Percentiles rank a stretch among this genome's conserved stretches.
phyloP scores from a whole-genome alignment of 2,329 filamentous ascomycete species.

The Aspergillus neoniger region DNA sequence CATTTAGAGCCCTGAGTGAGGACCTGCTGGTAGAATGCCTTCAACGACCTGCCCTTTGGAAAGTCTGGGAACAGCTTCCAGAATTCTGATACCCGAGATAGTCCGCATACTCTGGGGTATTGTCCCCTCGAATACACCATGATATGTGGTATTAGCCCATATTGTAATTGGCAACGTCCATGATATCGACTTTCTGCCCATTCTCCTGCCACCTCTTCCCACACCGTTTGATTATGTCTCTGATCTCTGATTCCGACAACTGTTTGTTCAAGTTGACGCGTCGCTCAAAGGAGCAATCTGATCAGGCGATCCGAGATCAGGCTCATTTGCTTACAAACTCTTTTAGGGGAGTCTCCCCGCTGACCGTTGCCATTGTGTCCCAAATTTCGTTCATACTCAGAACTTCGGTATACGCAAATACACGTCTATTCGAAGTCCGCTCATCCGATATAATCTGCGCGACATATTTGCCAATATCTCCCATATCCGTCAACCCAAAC shows the following conservation, averaged over 20 bases:
- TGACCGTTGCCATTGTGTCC: conserved; percentile 43
- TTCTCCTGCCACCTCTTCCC: background rate
- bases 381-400: conserved; percentile 45
- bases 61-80: conserved; percentile 54
- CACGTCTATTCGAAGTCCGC: conserved; percentile 51
- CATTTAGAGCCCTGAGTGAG: background rate
- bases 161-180: background rate
- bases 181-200: background rate
- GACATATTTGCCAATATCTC: conserved; percentile 52
- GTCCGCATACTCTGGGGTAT: conserved; percentile 49
- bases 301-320: too few relatives aligned
- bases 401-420: conserved; percentile 44
- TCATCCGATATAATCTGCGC: conserved; percentile 52
- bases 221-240: background rate
- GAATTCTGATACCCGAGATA: conserved; percentile 53
- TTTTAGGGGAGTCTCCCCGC: conserved; percentile 40
- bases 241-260: background rate
- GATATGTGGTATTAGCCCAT: conserved; percentile 23
- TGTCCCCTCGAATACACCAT: conserved; percentile 50
- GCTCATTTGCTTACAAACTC: too few relatives aligned
- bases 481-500: conserved; percentile 45
- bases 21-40: background rate
- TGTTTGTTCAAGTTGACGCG: too few relatives aligned
- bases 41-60: background rate
- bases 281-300: too few relatives aligned